Percentiles rank a stretch among this genome's conserved stretches.
Conservation (phyloP, 148 eudicot genomes). For the Chenopodium quinoa region DNA sequence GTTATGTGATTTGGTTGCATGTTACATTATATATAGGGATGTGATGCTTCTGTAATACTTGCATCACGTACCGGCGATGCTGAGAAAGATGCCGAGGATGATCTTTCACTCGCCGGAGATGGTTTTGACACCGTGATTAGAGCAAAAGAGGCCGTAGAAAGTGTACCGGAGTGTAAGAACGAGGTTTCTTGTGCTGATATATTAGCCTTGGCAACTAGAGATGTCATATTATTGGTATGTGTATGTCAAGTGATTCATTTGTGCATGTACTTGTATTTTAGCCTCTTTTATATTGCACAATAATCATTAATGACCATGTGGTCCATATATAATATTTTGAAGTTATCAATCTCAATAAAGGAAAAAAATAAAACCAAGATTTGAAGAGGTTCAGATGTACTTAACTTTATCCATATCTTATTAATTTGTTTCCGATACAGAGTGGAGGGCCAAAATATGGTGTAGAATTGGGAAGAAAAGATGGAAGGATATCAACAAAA, state of each 20-base stretch:
- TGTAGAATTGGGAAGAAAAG: constrained; percentile 73
- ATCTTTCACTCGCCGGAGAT: constrained; percentile 75
- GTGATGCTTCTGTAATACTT: constrained; percentile 48
- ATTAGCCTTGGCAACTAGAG: constrained; percentile 78
- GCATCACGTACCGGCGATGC: constrained; percentile 44
- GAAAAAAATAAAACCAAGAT: too few relatives aligned
- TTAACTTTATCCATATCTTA: background rate
- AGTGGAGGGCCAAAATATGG: constrained; percentile 63
- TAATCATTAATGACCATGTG: too few relatives aligned
- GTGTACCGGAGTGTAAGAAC: constrained; percentile 48
- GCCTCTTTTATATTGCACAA: too few relatives aligned
- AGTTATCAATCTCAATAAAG: background rate
- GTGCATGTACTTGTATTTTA: background rate
- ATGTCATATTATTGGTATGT: constrained; percentile 59
- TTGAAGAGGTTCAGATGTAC: background rate
- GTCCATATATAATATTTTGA: too few relatives aligned
- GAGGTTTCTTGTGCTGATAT: constrained; percentile 86
- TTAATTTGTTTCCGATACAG: constrained; percentile 22
- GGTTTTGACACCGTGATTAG: constrained; percentile 72
- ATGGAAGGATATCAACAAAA: constrained; percentile 52
- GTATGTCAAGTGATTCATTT: constrained; percentile 26
- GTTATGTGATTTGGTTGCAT: background rate
- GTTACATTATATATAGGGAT: constrained; percentile 26
- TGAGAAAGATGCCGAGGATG: constrained; percentile 67
- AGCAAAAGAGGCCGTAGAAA: constrained; percentile 75